phyloP scores from a whole-genome alignment of 2,329 filamentous ascomycete species.

The Sordariomycetes sp. region DNA sequence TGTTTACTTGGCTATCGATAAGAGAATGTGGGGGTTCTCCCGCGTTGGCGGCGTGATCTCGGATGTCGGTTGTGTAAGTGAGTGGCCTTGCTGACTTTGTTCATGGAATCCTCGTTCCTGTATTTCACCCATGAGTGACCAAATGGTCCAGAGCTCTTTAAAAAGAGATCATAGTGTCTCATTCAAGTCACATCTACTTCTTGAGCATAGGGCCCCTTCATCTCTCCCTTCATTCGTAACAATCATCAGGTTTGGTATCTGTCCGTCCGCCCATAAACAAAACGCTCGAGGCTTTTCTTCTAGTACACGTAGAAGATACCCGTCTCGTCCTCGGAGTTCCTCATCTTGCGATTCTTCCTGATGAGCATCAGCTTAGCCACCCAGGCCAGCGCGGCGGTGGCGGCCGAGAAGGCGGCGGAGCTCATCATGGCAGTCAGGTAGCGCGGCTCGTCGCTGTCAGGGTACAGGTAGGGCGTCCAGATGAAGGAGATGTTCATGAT shows the following conservation, averaged over 20 bases:
- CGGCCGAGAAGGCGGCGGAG: slow-evolving; percentile 19
- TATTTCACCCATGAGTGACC: no score
- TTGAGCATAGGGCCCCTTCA: no score
- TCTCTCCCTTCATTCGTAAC: neutral
- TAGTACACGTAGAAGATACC: slow-evolving; percentile 15
- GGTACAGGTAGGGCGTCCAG: slow-evolving; percentile 35
- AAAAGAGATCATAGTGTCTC: no score
- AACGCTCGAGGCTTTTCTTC: slow-evolving; percentile 14
- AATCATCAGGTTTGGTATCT: neutral
- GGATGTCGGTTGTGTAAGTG: no score
- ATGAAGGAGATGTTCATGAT: slow-evolving; percentile 32
- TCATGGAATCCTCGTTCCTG: no score
- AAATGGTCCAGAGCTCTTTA: no score
- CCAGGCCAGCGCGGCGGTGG: slow-evolving; percentile 22
- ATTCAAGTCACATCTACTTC: no score
- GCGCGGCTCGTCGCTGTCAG: slow-evolving; percentile 25
- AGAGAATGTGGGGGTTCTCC: no score
- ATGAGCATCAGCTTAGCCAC: slow-evolving; percentile 24
- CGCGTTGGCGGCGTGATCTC: no score
- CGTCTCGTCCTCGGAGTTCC: slow-evolving; percentile 13
- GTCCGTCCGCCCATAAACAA: no score
- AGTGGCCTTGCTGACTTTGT: no score
- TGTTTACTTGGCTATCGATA: no score
- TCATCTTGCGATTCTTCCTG: slow-evolving; percentile 21
- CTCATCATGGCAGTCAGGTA: slow-evolving; percentile 29